Conservation (phyloP, 495 filamentous ascomycete species). For the Aspergillus leporis region DNA sequence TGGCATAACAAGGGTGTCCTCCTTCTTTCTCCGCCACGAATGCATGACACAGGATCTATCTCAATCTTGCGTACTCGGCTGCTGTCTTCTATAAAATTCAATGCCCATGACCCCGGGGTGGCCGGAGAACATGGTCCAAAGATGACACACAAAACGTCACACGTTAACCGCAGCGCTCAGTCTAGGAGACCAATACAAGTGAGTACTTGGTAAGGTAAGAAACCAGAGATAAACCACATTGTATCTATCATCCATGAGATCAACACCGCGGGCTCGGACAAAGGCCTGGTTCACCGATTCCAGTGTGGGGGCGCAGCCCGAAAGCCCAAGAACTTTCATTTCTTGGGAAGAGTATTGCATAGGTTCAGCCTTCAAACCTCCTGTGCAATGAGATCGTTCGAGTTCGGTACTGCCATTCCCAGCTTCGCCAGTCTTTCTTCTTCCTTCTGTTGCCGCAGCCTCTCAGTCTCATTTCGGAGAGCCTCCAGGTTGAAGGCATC, state of each 20-base stretch:
- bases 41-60: slow-evolving; percentile 20
- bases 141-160: slow-evolving; percentile 23
- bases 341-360: slow-evolving; percentile 19
- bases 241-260: slow-evolving; percentile 26
- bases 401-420: slow-evolving; percentile 30
- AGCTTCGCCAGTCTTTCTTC: slow-evolving; percentile 44
- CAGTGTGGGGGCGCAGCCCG: slow-evolving; percentile 26
- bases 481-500: slow-evolving; percentile 77
- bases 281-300: slow-evolving; percentile 26
- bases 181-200: slow-evolving; percentile 19
- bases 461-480: slow-evolving; percentile 69
- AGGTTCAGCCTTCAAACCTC: slow-evolving; percentile 35
- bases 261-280: slow-evolving; percentile 27
- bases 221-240: slow-evolving; percentile 11
- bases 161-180: slow-evolving; percentile 24
- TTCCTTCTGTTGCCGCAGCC: slow-evolving; percentile 48
- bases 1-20: slow-evolving; percentile 38
- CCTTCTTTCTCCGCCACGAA: slow-evolving; percentile 24
- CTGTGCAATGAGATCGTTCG: slow-evolving; percentile 26
- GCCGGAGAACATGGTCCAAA: slow-evolving; percentile 18
- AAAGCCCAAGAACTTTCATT: slow-evolving; percentile 32
- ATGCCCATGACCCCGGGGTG: slow-evolving; percentile 4
- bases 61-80: slow-evolving; percentile 24
- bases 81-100: not conserved
- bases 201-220: slow-evolving; percentile 11